Base-by-base conservation (phyloP, 306 rosid species). In the Senna siamea region DNA sequence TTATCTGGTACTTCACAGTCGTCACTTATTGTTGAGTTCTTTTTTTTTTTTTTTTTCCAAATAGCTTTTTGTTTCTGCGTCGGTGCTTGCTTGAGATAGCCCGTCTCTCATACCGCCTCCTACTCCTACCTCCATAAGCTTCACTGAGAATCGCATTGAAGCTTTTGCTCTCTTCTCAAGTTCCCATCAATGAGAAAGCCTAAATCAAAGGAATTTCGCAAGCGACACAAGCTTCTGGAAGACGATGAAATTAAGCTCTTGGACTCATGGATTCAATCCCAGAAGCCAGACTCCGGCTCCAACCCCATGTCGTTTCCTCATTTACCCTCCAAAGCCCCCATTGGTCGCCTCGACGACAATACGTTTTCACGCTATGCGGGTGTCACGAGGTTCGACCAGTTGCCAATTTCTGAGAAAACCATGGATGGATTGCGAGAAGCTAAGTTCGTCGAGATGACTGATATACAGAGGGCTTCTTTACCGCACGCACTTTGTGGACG, bases 401-500 rank as follows among this genome's bases (percentile, higher is more conserved):
- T 92, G 63, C 96, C 96, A 1, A 64, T 94, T 44, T 94, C 97
- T 1, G 68, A 64, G 80, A 87, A 71, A 22, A 91, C 95, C 34
- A 84, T 70, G 79, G 88, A 89, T 54, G 96, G 76, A 6, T 66
- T 94, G 72, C 70, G 76, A 4, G 76, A 51, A 32, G 23, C 78
- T 10, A 85, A 82, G 66, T 92, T 54, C 74, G 58, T 70, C 5
- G 78, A 80, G 35, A 94, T 92, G 96, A 94, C 96, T 4, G 97
- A 94, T 35, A 86, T 94, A 14, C 97, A 94, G 85, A 86, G 88
- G 69, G 96, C 96, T 58, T 82, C 90, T 56, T 79, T 94, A 78
- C 99, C 99, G 4, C 99, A 94, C 65, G 87, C 96, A 2, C 88
- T 94, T 18, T 85, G 87, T 52, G 92, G 90, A 6, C 85, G 97